phyloP scores from a whole-genome alignment of 2,329 filamentous ascomycete genomes.

The Diaporthe vaccinii region DNA sequence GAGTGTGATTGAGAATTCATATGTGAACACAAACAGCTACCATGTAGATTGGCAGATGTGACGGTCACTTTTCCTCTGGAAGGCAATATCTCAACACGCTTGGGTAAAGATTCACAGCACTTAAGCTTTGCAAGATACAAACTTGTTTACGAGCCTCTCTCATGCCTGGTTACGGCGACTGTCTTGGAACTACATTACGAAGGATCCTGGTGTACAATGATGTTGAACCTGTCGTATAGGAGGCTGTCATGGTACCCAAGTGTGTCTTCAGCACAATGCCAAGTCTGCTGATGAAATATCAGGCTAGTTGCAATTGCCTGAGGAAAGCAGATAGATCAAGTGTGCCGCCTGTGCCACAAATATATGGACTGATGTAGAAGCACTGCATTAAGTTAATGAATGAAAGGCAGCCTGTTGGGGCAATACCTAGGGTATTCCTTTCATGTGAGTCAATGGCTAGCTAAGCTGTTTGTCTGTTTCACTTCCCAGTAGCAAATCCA shows the following conservation, averaged over 20 bases:
- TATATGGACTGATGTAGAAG: not conserved
- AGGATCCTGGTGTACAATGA: not conserved
- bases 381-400: no score
- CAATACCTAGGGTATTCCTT: not conserved
- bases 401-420: not conserved
- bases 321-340: no score
- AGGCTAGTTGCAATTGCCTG: not conserved
- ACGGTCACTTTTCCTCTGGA: not conserved
- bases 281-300: not conserved
- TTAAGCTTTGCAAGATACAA: not conserved
- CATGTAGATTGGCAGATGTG: not conserved
- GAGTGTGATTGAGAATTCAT: not conserved
- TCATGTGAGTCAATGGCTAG: not conserved
- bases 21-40: not conserved
- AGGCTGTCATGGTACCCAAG: not conserved
- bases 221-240: not conserved
- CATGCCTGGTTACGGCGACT: not conserved
- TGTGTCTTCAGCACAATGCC: not conserved
- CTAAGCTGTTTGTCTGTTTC: not conserved
- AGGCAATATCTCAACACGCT: not conserved
- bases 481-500: not conserved
- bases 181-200: not conserved
- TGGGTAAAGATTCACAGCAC: not conserved
- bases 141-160: not conserved
- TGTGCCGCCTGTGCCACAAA: not conserved